Base-by-base conservation (phyloP, 1,139 yeast species). In the Taphrina sp. region DNA sequence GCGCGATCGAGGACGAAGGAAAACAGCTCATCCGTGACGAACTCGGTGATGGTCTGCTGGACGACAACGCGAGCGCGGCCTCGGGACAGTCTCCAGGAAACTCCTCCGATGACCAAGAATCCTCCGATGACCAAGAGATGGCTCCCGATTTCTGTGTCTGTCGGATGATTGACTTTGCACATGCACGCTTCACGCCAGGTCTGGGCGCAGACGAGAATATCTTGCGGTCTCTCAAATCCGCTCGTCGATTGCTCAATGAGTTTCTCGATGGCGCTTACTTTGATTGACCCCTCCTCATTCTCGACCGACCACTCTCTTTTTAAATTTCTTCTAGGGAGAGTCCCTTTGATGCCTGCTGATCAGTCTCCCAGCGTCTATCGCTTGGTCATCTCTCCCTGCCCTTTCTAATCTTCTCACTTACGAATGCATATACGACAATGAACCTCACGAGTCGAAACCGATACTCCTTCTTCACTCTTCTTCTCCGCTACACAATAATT, bases 161-260 rank as follows among this genome's bases (percentile, higher is more conserved):
- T 64, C 1, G 67, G 64, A 0, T 90, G 56, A 88, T 92, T 14
- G 98, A 92, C 68, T 89, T 92, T 74, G 97, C 96, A 0, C 97
- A 90, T 67, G 80, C 96, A 0, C 77, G 74, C 61, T 71, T 78
- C 59, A 76, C 78, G 0, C 79, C 81, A 0, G 86, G 85, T 0
- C 61, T 76, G 56, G 95, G 95, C 0, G 77, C 78, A 26, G 96
- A 89, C 67, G 84, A 80, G 49, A 84, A 85, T 64, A 71, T 83
- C 3, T 67, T 88, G 2, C 70, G 70, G 24, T 96, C 95, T 7
- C 34, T 49, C 17, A 41, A 41, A 16, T 41, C 54, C 20, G 54
- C 54, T n/a, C 38, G 46, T 12, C 37, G 39, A 17, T 24, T 49
- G 16, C 8, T 49, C 14, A 23, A 24, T 10, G 54, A 38, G 14